These are phyloP conservation scores for Sarcomyxa edulis DNA, from an alignment of 768 basidiomycete genomes.

Conservation along the genomic window DNA sequence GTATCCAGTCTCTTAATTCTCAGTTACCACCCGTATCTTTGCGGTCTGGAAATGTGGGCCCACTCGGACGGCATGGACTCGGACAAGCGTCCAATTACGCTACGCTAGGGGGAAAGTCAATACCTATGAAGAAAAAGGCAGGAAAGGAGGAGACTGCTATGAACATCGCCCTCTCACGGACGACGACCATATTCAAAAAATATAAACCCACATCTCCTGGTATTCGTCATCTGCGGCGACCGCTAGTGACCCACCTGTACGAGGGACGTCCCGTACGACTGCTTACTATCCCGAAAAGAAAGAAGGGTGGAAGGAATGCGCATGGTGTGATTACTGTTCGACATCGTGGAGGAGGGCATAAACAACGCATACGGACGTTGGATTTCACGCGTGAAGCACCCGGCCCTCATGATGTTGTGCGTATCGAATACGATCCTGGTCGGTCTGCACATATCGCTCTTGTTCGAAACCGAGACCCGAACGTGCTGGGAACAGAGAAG, in stretches of 20 bases:
- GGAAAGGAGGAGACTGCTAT: too few relatives aligned
- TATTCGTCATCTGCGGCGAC: slow-evolving; percentile 82
- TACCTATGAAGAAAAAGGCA: too few relatives aligned
- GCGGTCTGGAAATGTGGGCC: too few relatives aligned
- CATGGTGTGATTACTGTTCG: slow-evolving; percentile 85
- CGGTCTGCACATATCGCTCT: slow-evolving; percentile 94
- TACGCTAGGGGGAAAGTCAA: too few relatives aligned
- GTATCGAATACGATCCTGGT: slow-evolving; percentile 96
- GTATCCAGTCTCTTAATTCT: slow-evolving; percentile 19
- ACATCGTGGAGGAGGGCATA: slow-evolving; percentile 88
- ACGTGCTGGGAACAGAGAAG: slow-evolving; percentile 44
- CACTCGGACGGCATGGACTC: too few relatives aligned
- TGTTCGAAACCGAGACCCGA: slow-evolving; percentile 55
- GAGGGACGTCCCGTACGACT: slow-evolving; percentile 78
- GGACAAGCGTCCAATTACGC: too few relatives aligned
- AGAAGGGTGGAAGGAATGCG: slow-evolving; percentile 81
- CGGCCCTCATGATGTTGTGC: slow-evolving; percentile 83
- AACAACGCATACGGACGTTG: slow-evolving; percentile 75
- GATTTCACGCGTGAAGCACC: slow-evolving; percentile 80
- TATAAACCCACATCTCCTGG: slow-evolving; percentile 87
- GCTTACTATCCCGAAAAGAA: slow-evolving; percentile 78
- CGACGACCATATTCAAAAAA: slow-evolving; percentile 68
- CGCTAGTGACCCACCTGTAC: slow-evolving; percentile 78
- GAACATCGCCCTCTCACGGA: slow-evolving; percentile 41
- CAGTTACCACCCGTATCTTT: too few relatives aligned